phyloP scores from a whole-genome alignment of 2,329 filamentous ascomycete species.

The Ophiocordyceps camponoti-saundersi region DNA sequence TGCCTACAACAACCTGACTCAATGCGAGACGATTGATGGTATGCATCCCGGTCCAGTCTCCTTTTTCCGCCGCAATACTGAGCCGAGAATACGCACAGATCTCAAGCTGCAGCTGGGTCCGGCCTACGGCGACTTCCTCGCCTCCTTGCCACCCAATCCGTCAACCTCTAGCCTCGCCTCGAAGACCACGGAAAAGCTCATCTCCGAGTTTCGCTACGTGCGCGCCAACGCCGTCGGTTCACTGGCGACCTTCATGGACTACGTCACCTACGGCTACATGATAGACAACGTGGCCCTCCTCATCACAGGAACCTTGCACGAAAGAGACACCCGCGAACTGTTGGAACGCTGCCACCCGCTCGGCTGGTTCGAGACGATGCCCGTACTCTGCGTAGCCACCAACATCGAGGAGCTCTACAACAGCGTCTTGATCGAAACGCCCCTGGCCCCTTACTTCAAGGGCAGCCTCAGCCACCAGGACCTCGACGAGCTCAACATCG shows the following conservation, averaged over 20 bases:
- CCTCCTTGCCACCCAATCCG: slow-evolving; percentile 83
- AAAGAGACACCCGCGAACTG: slow-evolving; percentile 89
- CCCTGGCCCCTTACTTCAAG: slow-evolving; percentile 93
- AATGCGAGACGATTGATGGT: slow-evolving; percentile 98
- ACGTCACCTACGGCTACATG: slow-evolving; percentile 98
- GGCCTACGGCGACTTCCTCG: slow-evolving; percentile 92
- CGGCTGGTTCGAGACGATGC: slow-evolving; percentile 98
- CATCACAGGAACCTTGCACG: slow-evolving; percentile 94
- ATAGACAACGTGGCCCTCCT: slow-evolving; percentile 97
- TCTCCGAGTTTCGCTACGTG: slow-evolving; percentile 92
- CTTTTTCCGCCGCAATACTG: not conserved
- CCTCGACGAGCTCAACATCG: slow-evolving; percentile 95
- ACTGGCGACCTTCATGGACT: slow-evolving; percentile 91
- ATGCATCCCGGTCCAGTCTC: not conserved
- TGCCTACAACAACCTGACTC: slow-evolving; percentile 89
- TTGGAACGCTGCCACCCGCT: slow-evolving; percentile 91
- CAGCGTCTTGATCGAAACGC: slow-evolving; percentile 91
- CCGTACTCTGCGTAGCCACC: slow-evolving; percentile 89
- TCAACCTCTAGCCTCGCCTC: slow-evolving; percentile 88
- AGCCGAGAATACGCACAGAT: slow-evolving; percentile 40
- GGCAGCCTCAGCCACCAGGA: slow-evolving; percentile 91
- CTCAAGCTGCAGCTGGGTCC: slow-evolving; percentile 95
- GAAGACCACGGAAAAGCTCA: slow-evolving; percentile 95
- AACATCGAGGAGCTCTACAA: slow-evolving; percentile 99
- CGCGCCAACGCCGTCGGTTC: slow-evolving; percentile 86